Conservation (phyloP, 306 rosid genomes). For the Acacia crassicarpa region DNA sequence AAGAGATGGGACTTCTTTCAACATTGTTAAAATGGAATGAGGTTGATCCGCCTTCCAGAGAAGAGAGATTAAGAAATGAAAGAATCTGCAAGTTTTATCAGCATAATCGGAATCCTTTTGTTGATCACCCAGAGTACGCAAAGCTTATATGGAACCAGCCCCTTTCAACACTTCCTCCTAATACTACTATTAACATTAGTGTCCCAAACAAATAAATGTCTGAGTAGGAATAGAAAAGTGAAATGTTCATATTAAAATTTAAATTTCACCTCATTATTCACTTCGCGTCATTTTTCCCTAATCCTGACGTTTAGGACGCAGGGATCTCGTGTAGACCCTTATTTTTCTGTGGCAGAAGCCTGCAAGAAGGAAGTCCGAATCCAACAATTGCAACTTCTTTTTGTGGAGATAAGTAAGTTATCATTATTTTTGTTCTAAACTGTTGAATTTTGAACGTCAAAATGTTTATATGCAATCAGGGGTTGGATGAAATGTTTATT, state of each 20-base stretch:
- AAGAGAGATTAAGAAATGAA: slow-evolving; percentile 70
- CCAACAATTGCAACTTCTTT: too few species aligned
- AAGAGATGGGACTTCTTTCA: slow-evolving; percentile 77
- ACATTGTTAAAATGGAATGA: slow-evolving; percentile 69
- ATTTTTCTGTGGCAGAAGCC: too few species aligned
- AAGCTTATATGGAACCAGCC: slow-evolving; percentile 52
- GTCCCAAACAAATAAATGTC: background rate
- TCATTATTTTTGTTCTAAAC: too few species aligned
- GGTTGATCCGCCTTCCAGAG: slow-evolving; percentile 78
- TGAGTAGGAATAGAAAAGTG: background rate
- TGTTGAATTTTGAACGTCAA: too few species aligned
- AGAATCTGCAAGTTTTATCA: slow-evolving; percentile 75
- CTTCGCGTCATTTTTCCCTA: too few species aligned
- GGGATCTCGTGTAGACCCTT: too few species aligned
- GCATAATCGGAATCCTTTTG: slow-evolving; percentile 76
- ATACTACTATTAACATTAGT: background rate
- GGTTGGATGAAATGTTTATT: too few species aligned
- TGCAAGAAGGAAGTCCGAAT: too few species aligned
- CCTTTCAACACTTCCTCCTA: background rate
- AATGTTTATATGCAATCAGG: too few species aligned
- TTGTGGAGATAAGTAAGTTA: too few species aligned
- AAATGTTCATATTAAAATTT: background rate
- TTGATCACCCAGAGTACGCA: slow-evolving; percentile 71
- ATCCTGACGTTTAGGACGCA: too few species aligned
- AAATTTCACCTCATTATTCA: too few species aligned